phyloP scores from a whole-genome alignment of 768 basidiomycete species.

The Tulasnella sp. region DNA sequence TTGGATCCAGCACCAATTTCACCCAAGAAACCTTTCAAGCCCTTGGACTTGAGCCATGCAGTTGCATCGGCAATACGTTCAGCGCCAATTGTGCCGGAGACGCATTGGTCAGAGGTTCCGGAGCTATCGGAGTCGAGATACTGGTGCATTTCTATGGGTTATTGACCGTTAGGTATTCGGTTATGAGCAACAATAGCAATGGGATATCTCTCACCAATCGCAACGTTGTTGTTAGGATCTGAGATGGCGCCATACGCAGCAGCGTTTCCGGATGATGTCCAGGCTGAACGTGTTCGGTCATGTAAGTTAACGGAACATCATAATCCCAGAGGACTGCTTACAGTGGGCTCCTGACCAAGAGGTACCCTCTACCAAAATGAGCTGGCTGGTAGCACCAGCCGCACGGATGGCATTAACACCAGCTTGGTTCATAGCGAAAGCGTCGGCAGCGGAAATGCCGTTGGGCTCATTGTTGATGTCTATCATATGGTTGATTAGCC shows the following conservation, averaged over 20 bases:
- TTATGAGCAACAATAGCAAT: neutral
- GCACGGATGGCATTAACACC: conserved; percentile 53
- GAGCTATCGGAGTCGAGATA: conserved; percentile 57
- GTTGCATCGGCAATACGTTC: conserved; percentile 46
- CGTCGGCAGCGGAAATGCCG: conserved; percentile 38
- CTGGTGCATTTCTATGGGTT: conserved; percentile 47
- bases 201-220: conserved; percentile 33
- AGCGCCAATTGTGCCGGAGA: conserved; percentile 46
- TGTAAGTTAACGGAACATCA: neutral
- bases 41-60: conserved; percentile 44
- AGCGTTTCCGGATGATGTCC: conserved; percentile 45
- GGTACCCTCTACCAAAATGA: conserved; percentile 32
- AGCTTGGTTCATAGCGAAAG: conserved; percentile 48
- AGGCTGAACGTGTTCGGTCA: conserved; percentile 27
- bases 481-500: neutral
- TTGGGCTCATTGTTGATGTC: conserved; percentile 58
- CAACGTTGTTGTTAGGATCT: conserved; percentile 50
- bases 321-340: conserved; percentile 19
- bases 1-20: conserved; percentile 43
- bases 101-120: conserved; percentile 37
- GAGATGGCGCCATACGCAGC: conserved; percentile 39
- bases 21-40: conserved; percentile 50
- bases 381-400: conserved; percentile 40
- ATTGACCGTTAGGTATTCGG: neutral
- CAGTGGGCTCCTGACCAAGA: conserved; percentile 50